A percentile compares a stretch with the other conserved stretches of the same genome.
These are phyloP conservation scores for Aureobasidium uvarum DNA, from an alignment of 2,329 filamentous ascomycete species.

Conservation along the genomic window DNA sequence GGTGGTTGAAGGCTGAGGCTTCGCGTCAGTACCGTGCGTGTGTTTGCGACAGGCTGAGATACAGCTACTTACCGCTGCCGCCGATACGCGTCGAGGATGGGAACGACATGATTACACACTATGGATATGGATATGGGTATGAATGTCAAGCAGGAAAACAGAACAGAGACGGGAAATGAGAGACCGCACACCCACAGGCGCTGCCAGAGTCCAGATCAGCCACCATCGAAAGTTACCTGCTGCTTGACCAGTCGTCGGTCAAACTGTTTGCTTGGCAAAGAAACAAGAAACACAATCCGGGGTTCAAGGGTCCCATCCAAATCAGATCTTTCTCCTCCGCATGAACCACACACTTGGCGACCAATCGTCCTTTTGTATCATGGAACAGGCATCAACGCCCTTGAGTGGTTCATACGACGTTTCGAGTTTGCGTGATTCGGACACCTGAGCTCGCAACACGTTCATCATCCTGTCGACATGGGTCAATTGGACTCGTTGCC, in stretches of 20 bases:
- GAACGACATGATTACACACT: slow-evolving; percentile 29
- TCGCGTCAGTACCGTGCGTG: slow-evolving; percentile 25
- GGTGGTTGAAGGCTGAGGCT: slow-evolving; percentile 69
- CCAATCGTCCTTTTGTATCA: slow-evolving; percentile 1
- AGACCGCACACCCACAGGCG: slow-evolving; percentile 11
- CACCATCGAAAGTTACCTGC: slow-evolving; percentile 7
- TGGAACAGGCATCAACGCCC: background rate
- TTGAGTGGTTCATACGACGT: background rate
- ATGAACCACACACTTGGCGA: slow-evolving; percentile 22
- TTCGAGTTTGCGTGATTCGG: background rate
- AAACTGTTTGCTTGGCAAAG: slow-evolving; percentile 10
- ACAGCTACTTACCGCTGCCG: slow-evolving; percentile 29
- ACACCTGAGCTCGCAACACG: background rate
- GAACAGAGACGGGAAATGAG: slow-evolving; percentile 8
- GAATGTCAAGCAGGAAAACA: slow-evolving; percentile 2
- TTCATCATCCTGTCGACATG: background rate
- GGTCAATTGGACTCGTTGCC: slow-evolving; percentile 30
- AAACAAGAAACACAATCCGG: slow-evolving; percentile 18
- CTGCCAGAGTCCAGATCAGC: slow-evolving; percentile 19
- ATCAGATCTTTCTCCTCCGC: slow-evolving; percentile 21
- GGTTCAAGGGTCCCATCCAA: background rate
- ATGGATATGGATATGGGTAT: background rate
- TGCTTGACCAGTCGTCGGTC: slow-evolving; percentile 1
- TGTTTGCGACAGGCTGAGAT: background rate
- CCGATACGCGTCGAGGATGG: slow-evolving; percentile 30